A percentile compares a stretch with the other conserved stretches of the same genome.
phyloP scores from a whole-genome alignment of 306 rosid species.

The Castanea mollissima region DNA sequence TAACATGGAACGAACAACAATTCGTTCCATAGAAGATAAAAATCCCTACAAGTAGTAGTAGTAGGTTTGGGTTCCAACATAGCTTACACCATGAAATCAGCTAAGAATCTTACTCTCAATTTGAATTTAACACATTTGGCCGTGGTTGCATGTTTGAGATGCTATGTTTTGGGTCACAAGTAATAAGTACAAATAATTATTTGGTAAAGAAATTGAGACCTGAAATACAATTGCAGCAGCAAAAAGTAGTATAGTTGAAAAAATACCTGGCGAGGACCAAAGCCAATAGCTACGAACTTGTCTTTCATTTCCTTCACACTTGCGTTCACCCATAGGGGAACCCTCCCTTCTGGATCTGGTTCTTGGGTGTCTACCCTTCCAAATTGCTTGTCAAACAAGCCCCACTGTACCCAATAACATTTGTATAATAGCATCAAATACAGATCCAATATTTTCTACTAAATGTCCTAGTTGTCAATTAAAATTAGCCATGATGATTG shows the following conservation, averaged over 20 bases:
- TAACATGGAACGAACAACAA: too few relatives aligned
- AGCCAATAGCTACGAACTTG: conserved; percentile 76
- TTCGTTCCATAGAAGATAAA: too few relatives aligned
- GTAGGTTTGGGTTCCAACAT: background rate
- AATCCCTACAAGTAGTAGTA: too few relatives aligned
- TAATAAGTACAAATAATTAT: background rate
- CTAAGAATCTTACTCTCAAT: background rate
- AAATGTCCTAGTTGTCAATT: background rate
- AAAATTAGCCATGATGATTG: too few relatives aligned
- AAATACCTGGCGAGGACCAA: conserved; percentile 93
- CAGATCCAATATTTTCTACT: background rate
- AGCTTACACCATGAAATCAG: background rate
- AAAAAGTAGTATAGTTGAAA: conserved; percentile 8
- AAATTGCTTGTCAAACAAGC: conserved; percentile 71
- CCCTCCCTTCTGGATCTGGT: conserved; percentile 92
- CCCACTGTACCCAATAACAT: conserved; percentile 67
- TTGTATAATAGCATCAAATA: background rate
- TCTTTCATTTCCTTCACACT: conserved; percentile 88
- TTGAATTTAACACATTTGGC: background rate
- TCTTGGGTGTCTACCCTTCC: conserved; percentile 89
- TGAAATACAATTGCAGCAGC: conserved; percentile 10
- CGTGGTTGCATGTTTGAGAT: background rate
- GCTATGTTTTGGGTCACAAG: background rate
- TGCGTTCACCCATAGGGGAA: conserved; percentile 83
- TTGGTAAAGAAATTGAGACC: background rate